Evolutionary conservation across 805 yeast genomes (phyloP), one percentile per base, ranked within the genome.

Genomic region (Hanseniaspora occidentalis): DNA sequence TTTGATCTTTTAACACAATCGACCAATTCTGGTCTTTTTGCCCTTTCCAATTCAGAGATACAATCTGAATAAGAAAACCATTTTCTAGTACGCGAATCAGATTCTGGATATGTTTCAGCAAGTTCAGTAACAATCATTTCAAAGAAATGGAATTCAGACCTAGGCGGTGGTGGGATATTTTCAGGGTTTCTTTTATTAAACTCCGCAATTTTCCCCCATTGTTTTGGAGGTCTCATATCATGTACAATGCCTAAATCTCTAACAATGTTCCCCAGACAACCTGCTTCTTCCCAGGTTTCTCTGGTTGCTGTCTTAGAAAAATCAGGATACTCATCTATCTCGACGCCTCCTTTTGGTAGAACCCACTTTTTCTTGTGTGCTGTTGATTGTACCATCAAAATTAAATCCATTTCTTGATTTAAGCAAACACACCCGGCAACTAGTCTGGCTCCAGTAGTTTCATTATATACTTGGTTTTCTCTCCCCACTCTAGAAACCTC

Each of bases 251-350:
- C 94, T 33, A 89, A 61, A 43, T 67, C 66, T 31, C 54, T 50
- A 3, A 65, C 51, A 3, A 86, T 67, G 14, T 56, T 62, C 6
- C 96, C 95, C 26, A 70, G 71, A 19, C 83, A 83, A 0, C 98
- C 98, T 0, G 95, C 92, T 61, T 92, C 98, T 58, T 92, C 98
- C 98, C 98, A 92, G 0, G 95, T 84, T 56, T 92, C 98, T 44
- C 98, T 67, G 14, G 70, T 64, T 0, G 96, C 96, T 4, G 83
- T 63, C 3, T 61, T 40, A 13, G 52, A 46, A 46, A 52, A 64
- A 48, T 65, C 58, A 17, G 50, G 38, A 31, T 37, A 26, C 58
- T 84, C 98, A 58, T 92, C 98, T 22, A 56, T 56, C 60, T 92
- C 98, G 31, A 88, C 77, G 1, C 98, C 98, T 25, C 98, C 98